Evolutionary conservation across 2,329 filamentous ascomycete genomes (phyloP), one percentile per base, ranked within the genome.

Genomic region (Hymenoscyphus repandus): DNA sequence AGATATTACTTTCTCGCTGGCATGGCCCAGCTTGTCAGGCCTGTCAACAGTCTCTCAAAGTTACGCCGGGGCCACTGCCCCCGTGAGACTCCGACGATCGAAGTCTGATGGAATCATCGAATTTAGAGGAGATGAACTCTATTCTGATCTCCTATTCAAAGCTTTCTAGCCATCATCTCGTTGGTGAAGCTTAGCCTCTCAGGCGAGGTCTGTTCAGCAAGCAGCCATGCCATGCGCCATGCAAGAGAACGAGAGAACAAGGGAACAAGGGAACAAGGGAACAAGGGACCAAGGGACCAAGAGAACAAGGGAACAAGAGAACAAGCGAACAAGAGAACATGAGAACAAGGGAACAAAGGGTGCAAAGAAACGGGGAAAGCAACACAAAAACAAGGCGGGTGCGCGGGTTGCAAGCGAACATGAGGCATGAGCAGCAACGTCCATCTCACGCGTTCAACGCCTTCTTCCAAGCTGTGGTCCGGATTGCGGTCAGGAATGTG

Each of bases 381-480:
- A 45, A 15, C 30, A 47, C 36, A 13, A 39, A 47, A 17, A 15
- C 45, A 47, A 47, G 45, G 34, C 61, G 56, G 55, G 56, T 56
- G 54, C 55, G 54, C 58, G 59, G 58, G 53, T n/a, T 61, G 59
- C 56, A 58, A 61, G 59, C 55, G 57, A 60, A 27, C 9, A 20
- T 37, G 22, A 27, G 22, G 22, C 22, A 18, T 43, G 40, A 11
- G 20, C 7, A 10, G n/a, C 20, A 13, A 32, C n/a, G n/a, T n/a
- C n/a, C n/a, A 10, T 42, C 38, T 38, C 32, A 30, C 40, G 39
- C 15, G 10, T 40, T 40, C 38, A 40, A 18, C 13, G 13, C 17
- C 38, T 40, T 40, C 38, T 4, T 17, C 17, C 38, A 40, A n/a
- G 38, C 17, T 11, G 38, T 40, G 38, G 38, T 20, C 38, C 38